Base-by-base conservation (phyloP, 495 filamentous ascomycete genomes). In the Zalerion maritima region DNA sequence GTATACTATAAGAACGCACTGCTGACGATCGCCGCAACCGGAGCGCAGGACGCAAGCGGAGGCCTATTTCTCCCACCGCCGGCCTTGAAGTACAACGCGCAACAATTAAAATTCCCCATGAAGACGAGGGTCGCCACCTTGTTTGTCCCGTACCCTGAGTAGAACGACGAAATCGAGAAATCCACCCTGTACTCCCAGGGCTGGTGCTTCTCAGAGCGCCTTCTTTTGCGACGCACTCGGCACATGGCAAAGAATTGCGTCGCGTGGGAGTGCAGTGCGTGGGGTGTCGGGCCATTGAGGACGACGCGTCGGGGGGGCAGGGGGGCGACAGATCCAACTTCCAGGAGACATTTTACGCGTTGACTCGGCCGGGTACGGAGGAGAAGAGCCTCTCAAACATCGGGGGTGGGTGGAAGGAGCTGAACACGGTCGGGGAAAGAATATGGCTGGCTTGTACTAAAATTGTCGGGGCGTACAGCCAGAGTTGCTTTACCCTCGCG, bases 1-100 rank as follows among this genome's bases (percentile, higher is more conserved):
- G 26, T 30, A 4, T 47, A 49, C 13, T 52, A 43, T 34, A 20
- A 22, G 11, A 30, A 49, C 28, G 40, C 48, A 14, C 29, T 35
- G 10, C 4, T 47, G 15, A 47, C 41, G 8, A 37, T 51, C 11
- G 34, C 44, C 4, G 44, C 45, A 27, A 21, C 18, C 12, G 24
- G 31, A 14, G 46, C 43, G 9, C 10, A 19, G 13, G 28, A 45
- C 34, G 37, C 45, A 7, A 28, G 32, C 10, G 21, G 18, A 17
- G 37, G 37, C 7, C 21, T 41, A 8, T 28, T 19, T 18, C 32
- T 32, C 7, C 14, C 32, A 9, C 31, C 31, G 9, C 4, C 23
- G 17, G 24, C 24, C 8, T 22, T 21, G 19, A 21, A 30, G 4
- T 15, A 14, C n/a, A 29, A 2, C 14, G 17, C 12, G 29, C 28